Conservation (phyloP, 768 basidiomycete genomes). For the Hypholoma sublateritium region DNA sequence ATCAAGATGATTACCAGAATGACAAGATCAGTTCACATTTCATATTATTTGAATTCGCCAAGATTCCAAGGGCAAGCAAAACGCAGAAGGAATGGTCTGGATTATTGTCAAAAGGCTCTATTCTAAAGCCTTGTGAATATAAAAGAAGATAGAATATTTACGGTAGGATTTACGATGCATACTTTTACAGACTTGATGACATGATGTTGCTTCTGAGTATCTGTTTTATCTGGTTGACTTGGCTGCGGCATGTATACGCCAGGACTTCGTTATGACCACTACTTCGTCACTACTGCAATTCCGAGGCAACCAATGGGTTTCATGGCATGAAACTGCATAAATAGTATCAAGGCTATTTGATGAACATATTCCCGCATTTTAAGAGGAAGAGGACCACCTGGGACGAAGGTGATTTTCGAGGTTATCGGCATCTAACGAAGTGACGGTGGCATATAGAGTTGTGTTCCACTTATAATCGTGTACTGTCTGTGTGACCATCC, state of each 20-base stretch:
- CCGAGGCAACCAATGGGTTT: too few species aligned
- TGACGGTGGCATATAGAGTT: too few species aligned
- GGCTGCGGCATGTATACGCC: neutral
- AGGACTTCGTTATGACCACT: too few species aligned
- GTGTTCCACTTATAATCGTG: neutral
- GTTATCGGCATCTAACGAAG: too few species aligned
- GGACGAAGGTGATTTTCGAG: too few species aligned
- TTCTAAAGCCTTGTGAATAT: constrained; percentile 91
- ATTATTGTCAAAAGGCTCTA: constrained; percentile 47
- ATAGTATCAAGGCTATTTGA: too few species aligned
- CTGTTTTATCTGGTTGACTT: neutral
- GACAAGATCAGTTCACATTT: constrained; percentile 78
- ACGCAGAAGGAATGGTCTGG: constrained; percentile 60
- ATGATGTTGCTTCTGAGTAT: too few species aligned
- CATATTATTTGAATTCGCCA: constrained; percentile 78
- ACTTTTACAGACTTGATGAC: neutral
- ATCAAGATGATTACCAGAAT: constrained; percentile 48
- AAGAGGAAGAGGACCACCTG: too few species aligned
- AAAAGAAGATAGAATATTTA: constrained; percentile 65
- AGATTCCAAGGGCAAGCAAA: constrained; percentile 46
- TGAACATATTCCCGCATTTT: too few species aligned
- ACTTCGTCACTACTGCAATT: too few species aligned
- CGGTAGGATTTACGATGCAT: neutral
- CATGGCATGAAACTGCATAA: too few species aligned
- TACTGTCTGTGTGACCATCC: neutral